Conservation (phyloP, 1,284 basidiomycete species). For the Apiotrichum siamense region DNA sequence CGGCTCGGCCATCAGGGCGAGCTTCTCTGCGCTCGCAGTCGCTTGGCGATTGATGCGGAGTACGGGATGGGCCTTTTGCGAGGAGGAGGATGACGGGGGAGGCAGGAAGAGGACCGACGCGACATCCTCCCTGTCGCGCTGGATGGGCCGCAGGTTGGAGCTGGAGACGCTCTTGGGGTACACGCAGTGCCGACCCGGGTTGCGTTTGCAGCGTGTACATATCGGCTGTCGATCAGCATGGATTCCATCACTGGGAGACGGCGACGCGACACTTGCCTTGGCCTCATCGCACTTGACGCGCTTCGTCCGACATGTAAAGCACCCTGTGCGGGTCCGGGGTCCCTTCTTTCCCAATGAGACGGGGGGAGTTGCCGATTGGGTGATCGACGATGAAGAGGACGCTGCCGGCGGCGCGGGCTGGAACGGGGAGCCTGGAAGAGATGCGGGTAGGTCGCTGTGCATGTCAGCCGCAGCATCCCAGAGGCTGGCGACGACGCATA, state of each 20-base stretch:
- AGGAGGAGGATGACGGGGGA: too few relatives aligned
- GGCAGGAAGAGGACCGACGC: too few relatives aligned
- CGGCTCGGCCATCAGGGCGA: not conserved
- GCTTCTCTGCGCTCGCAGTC: not conserved
- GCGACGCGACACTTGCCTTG: not conserved
- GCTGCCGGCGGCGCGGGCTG: not conserved
- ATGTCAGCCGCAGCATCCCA: too few relatives aligned
- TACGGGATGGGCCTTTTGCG: too few relatives aligned
- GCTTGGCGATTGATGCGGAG: not conserved
- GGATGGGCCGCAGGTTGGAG: not conserved
- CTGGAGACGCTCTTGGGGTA: conserved; percentile 6
- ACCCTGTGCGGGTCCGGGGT: conserved; percentile 11
- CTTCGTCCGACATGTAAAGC: conserved; percentile 15
- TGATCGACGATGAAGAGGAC: too few relatives aligned
- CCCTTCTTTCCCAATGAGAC: conserved; percentile 12
- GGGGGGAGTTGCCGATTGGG: not conserved
- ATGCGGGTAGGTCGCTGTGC: too few relatives aligned
- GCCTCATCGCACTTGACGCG: conserved; percentile 16
- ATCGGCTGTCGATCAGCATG: conserved; percentile 4
- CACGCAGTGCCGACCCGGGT: conserved; percentile 13
- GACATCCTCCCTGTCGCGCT: too few relatives aligned
- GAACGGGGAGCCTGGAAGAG: not conserved
- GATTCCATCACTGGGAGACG: not conserved
- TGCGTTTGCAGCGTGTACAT: conserved; percentile 11
- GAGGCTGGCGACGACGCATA: too few relatives aligned